Evolutionary conservation across 2,329 filamentous ascomycete genomes (phyloP), one percentile per base, ranked within the genome.

Genomic region (Botrytis cinerea): DNA sequence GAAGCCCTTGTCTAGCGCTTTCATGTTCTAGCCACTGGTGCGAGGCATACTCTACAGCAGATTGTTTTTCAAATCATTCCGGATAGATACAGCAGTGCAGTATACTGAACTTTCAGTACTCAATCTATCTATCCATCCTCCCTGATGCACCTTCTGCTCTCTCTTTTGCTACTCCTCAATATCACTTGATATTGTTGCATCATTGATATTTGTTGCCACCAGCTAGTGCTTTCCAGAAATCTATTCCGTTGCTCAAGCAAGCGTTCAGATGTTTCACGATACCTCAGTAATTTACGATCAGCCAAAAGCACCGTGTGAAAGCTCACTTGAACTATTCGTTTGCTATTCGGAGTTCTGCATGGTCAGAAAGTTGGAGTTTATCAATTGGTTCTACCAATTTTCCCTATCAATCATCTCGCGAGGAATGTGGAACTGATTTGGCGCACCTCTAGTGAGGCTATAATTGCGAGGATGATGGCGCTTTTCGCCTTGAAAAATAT

Each of bases 221-320:
- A 51, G 63, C 45, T 25, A 67, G 63, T 67, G 63, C 45, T 51
- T 67, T 28, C 28, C 32, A n/a, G 45, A 28, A 38, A 28, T 51
- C 7, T 35, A 25, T 67, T 35, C 18, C 12, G 16, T n/a, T 9
- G 10, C 45, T 67, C 14, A 28, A 32, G 38, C 38, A 25, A 45
- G 38, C 16, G 2, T 63, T 63, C n/a, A 22, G 14, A 45, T 63
- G 38, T 45, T 46, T 22, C 6, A 64, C 16, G 16, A 4, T n/a
- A 46, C 32, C 40, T 16, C 20, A 10, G 20, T 57, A 28, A 20
- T 38, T 35, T 5, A 0, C 25, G 40, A 10, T 35, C 2, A 12
- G 22, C 38, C 4, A 8, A n/a, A 35, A n/a, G 4, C 20, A 67
- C 40, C 12, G 20, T n/a, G 1, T 51, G 22, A 32, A 4, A 38